These are phyloP conservation scores for Basidioascus undulatus DNA, from an alignment of 768 basidiomycete species.

Conservation along the genomic window DNA sequence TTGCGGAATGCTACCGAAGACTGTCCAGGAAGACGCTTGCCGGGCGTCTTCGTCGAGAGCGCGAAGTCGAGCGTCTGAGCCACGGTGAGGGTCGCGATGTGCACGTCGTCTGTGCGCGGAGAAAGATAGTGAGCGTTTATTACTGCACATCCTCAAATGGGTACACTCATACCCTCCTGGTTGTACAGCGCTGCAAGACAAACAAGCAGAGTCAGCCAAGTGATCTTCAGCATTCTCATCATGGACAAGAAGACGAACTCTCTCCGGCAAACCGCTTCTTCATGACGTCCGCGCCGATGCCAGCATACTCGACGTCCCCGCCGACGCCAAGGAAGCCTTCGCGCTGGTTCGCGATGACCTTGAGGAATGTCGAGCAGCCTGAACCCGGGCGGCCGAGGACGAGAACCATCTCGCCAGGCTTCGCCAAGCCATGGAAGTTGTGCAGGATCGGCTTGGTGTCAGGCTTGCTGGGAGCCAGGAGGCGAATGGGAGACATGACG, in stretches of 20 bases:
- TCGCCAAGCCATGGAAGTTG: slow-evolving; percentile 32
- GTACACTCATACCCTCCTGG: too few relatives aligned
- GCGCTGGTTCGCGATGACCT: slow-evolving; percentile 51
- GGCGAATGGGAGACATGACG: slow-evolving; percentile 37
- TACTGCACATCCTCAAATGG: too few relatives aligned
- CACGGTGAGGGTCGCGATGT: slow-evolving; percentile 73
- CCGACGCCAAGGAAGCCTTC: slow-evolving; percentile 39
- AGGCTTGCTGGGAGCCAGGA: slow-evolving; percentile 30
- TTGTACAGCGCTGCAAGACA: too few relatives aligned
- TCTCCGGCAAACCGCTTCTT: too few relatives aligned
- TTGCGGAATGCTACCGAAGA: too few relatives aligned
- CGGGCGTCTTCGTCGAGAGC: slow-evolving; percentile 24
- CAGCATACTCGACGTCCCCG: slow-evolving; percentile 53
- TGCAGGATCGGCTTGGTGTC: slow-evolving; percentile 31
- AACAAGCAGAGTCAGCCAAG: too few relatives aligned
- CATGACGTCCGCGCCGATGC: too few relatives aligned
- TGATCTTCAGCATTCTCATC: too few relatives aligned
- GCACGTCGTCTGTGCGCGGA: slow-evolving; percentile 70
- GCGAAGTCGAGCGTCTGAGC: slow-evolving; percentile 44
- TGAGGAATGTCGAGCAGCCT: slow-evolving; percentile 69
- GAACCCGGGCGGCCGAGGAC: too few relatives aligned
- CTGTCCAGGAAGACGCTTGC: slow-evolving; percentile 17
- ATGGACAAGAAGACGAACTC: too few relatives aligned
- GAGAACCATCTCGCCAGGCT: slow-evolving; percentile 47
- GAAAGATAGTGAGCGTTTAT: too few relatives aligned